A percentile compares a stretch with the other conserved stretches of the same genome.
These are phyloP conservation scores for Geranium brycei DNA, from an alignment of 345 rosid genomes.

Conservation along the genomic window DNA sequence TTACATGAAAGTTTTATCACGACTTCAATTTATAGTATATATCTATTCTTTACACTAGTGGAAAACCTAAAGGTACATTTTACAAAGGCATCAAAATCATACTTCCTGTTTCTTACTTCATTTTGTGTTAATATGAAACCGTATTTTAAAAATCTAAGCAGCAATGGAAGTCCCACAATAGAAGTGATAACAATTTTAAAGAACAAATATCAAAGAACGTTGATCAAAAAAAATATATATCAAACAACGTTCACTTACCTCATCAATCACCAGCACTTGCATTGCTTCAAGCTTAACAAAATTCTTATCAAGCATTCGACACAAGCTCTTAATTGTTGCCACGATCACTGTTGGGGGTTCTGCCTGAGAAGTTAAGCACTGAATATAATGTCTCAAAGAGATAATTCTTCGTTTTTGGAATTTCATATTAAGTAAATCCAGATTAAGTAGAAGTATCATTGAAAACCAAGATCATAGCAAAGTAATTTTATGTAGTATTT, in stretches of 20 bases:
- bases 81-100: too few species aligned
- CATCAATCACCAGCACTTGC: slow-evolving; percentile 71
- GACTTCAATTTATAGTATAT: too few species aligned
- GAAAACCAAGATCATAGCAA: not conserved
- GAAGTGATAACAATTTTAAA: slow-evolving; percentile 3
- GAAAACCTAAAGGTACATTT: too few species aligned
- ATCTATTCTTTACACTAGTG: too few species aligned
- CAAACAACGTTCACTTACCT: slow-evolving; percentile 30
- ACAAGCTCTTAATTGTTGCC: slow-evolving; percentile 72
- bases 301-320: slow-evolving; percentile 73
- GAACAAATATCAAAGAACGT: not conserved
- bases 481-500: not conserved
- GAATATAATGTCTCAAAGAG: not conserved
- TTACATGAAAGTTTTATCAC: too few species aligned
- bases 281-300: slow-evolving; percentile 58
- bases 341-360: slow-evolving; percentile 85
- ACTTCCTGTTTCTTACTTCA: too few species aligned
- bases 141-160: not conserved
- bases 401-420: not conserved
- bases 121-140: too few species aligned
- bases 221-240: too few species aligned
- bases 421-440: not conserved
- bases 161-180: not conserved
- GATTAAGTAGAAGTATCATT: not conserved
- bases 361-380: slow-evolving; percentile 40